A percentile compares a stretch with the other conserved stretches of the same genome.
Conservation (phyloP, 139 green algal genomes). For the Eudorina sp. region DNA sequence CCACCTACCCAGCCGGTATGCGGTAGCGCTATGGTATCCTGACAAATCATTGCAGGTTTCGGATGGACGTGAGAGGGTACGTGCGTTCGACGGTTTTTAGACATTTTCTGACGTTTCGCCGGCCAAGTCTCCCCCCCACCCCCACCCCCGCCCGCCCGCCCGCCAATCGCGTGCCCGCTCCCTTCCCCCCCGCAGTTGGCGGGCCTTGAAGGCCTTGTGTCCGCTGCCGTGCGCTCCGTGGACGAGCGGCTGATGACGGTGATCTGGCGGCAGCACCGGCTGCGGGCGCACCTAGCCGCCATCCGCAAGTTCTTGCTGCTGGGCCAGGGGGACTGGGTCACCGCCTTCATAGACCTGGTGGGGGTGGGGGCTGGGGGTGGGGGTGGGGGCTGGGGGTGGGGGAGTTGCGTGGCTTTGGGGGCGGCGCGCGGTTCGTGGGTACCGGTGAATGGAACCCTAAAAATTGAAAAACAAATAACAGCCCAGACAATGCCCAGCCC, state of each 20-base stretch:
- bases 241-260: conserved; percentile 83
- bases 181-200: conserved; percentile 49
- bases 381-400: background rate
- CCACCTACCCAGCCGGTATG: too few species aligned
- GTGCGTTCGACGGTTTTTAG: too few species aligned
- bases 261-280: conserved; percentile 76
- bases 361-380: background rate
- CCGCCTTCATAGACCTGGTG: conserved; percentile 65
- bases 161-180: background rate
- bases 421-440: too few species aligned
- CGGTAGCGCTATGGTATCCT: too few species aligned
- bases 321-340: conserved; percentile 89
- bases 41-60: too few species aligned
- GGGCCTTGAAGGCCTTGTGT: conserved; percentile 79
- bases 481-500: too few species aligned
- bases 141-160: too few species aligned
- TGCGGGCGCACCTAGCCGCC: conserved; percentile 86
- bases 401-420: too few species aligned
- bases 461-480: too few species aligned
- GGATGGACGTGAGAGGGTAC: too few species aligned
- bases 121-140: too few species aligned
- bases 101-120: background rate
- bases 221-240: conserved; percentile 56
- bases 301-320: conserved; percentile 94
- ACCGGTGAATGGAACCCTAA: too few species aligned